A percentile compares a stretch with the other conserved stretches of the same genome.
phyloP scores from a whole-genome alignment of 495 filamentous ascomycete genomes.

The Chaetomidium leptoderma region DNA sequence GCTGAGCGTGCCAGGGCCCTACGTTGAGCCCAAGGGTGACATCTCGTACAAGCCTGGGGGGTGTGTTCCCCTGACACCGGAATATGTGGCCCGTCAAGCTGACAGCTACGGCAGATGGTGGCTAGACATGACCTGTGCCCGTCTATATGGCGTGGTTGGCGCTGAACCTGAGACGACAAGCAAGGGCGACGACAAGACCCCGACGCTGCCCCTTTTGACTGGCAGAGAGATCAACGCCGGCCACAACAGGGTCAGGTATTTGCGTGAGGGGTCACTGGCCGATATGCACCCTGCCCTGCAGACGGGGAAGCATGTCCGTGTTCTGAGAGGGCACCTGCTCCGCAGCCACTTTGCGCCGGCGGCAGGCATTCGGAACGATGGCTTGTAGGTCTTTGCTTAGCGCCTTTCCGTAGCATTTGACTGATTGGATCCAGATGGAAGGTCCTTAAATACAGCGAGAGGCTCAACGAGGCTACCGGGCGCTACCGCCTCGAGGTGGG shows the following conservation, averaged over 20 bases:
- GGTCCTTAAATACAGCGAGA: slow-evolving; percentile 38
- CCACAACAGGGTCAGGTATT: slow-evolving; percentile 32
- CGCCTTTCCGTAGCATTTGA: slow-evolving; percentile 10
- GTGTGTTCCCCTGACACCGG: not conserved
- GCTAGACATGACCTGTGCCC: slow-evolving; percentile 44
- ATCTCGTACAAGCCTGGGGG: not conserved
- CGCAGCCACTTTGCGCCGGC: slow-evolving; percentile 42
- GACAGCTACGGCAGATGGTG: slow-evolving; percentile 40
- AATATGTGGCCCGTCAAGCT: no score
- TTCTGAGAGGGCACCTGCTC: slow-evolving; percentile 42
- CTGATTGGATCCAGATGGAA: slow-evolving; percentile 26
- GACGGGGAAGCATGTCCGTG: slow-evolving; percentile 39
- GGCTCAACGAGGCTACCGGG: slow-evolving; percentile 27
- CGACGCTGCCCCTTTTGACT: slow-evolving; percentile 40
- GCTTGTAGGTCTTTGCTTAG: slow-evolving; percentile 36
- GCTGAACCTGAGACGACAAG: slow-evolving; percentile 34
- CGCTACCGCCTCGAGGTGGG: slow-evolving; percentile 34
- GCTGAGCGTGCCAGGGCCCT: not conserved
- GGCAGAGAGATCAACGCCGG: slow-evolving; percentile 39
- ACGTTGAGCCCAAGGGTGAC: no score
- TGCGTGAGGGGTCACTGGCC: slow-evolving; percentile 27
- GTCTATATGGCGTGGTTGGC: slow-evolving; percentile 45
- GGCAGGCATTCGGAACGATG: slow-evolving; percentile 49
- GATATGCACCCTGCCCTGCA: slow-evolving; percentile 40
- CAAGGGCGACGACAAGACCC: slow-evolving; percentile 33